phyloP scores from a whole-genome alignment of 177 flowering plant species.

The Vitis hybrid region DNA sequence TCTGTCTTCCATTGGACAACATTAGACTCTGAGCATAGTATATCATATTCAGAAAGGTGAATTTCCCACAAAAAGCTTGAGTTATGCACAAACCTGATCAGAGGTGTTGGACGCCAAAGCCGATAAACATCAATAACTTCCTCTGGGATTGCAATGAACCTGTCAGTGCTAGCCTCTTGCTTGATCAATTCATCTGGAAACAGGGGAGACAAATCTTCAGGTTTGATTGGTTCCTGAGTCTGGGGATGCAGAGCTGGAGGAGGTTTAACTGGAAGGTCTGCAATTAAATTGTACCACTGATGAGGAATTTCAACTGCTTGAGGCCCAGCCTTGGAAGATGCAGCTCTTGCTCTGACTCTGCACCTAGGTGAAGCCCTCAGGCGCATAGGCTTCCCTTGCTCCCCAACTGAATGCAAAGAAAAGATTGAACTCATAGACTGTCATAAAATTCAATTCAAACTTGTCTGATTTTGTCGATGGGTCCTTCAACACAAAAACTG shows the following conservation, averaged over 20 bases:
- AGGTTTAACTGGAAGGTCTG: slow-evolving; percentile 85
- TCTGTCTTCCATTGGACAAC: slow-evolving; percentile 38
- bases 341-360: slow-evolving; percentile 30
- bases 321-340: slow-evolving; percentile 17
- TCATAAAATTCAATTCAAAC: not conserved
- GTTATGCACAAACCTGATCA: slow-evolving; percentile 59
- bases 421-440: not conserved
- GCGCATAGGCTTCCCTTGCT: slow-evolving; percentile 27
- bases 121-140: slow-evolving; percentile 78
- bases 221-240: slow-evolving; percentile 62
- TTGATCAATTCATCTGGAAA: slow-evolving; percentile 80
- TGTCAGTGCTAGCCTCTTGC: slow-evolving; percentile 69
- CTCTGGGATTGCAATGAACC: slow-evolving; percentile 77
- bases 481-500: too few relatives aligned
- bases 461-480: not conserved
- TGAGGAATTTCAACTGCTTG: slow-evolving; percentile 50
- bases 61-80: not conserved
- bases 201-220: slow-evolving; percentile 76
- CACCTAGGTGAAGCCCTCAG: slow-evolving; percentile 28
- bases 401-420: slow-evolving; percentile 19
- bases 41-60: not conserved
- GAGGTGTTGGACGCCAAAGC: slow-evolving; percentile 97
- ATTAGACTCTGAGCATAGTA: not conserved
- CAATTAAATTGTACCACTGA: slow-evolving; percentile 83
- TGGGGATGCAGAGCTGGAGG: slow-evolving; percentile 82